Evolutionary conservation across 768 basidiomycete species (phyloP).

Genomic region (Collybia mongolica): DNA sequence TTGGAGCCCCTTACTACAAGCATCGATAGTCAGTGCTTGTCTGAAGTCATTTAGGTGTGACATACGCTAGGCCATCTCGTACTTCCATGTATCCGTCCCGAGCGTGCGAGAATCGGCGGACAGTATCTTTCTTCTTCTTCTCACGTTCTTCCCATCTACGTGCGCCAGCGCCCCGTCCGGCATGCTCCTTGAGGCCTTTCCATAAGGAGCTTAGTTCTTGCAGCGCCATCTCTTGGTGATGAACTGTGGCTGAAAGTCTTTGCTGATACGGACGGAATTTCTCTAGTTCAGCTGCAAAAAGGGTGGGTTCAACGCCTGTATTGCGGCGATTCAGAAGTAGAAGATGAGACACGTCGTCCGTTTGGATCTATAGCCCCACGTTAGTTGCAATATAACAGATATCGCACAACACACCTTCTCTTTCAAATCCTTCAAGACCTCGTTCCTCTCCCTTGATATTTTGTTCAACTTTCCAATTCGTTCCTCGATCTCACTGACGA

Average conservation of each 20-base stretch:
- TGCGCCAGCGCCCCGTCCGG: slow-evolving; percentile 75
- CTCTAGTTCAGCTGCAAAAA: slow-evolving; percentile 93
- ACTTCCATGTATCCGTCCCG: slow-evolving; percentile 87
- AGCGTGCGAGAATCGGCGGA: slow-evolving; percentile 69
- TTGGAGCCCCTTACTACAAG: slow-evolving; percentile 75
- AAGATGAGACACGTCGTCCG: slow-evolving; percentile 94
- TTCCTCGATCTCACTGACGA: slow-evolving; percentile 78
- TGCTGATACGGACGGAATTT: slow-evolving; percentile 94
- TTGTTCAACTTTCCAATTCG: slow-evolving; percentile 74
- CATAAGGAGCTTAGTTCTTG: slow-evolving; percentile 76
- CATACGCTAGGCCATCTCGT: slow-evolving; percentile 78
- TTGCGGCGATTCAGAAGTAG: slow-evolving; percentile 89
- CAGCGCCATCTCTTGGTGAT: slow-evolving; percentile 70
- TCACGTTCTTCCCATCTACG: slow-evolving; percentile 83
- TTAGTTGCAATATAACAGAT: neutral
- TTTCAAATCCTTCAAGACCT: slow-evolving; percentile 91
- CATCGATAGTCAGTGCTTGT: slow-evolving; percentile 8
- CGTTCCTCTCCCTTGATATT: slow-evolving; percentile 80
- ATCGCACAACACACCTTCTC: slow-evolving; percentile 66
- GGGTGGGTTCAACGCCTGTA: slow-evolving; percentile 74
- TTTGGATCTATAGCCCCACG: slow-evolving; percentile 68
- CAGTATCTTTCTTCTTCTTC: slow-evolving; percentile 72
- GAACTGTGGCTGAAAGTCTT: slow-evolving; percentile 73
- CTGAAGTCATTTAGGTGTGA: slow-evolving; percentile 18
- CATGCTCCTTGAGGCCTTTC: slow-evolving; percentile 69